phyloP scores from a whole-genome alignment of 2,329 filamentous ascomycete genomes.

The Cytospora mali region DNA sequence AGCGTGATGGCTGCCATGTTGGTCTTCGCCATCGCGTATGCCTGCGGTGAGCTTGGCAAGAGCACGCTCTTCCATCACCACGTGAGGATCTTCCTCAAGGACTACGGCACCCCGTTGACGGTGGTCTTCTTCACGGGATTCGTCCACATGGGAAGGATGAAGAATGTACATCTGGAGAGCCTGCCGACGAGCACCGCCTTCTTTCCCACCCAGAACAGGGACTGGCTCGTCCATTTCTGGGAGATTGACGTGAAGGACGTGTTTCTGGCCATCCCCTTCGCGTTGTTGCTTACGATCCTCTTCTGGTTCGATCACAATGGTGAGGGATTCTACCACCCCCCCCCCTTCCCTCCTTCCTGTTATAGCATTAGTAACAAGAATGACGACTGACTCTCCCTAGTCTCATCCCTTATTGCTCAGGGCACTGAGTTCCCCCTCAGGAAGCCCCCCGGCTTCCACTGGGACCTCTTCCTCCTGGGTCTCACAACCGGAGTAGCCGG shows the following conservation, averaged over 20 bases:
- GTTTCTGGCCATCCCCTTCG: conserved; percentile 87
- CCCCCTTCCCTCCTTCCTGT: too few relatives aligned
- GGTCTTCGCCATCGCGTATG: conserved; percentile 75
- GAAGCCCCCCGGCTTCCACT: conserved; percentile 83
- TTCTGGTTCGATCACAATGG: conserved; percentile 93
- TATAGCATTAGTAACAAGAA: neutral
- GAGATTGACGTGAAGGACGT: conserved; percentile 71
- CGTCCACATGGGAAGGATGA: conserved; percentile 83
- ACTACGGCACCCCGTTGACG: conserved; percentile 83
- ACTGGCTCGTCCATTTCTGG: conserved; percentile 84
- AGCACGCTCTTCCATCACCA: conserved; percentile 74
- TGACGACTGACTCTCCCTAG: conserved; percentile 42
- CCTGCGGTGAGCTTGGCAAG: conserved; percentile 70
- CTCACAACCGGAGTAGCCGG: conserved; percentile 76
- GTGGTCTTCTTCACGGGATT: conserved; percentile 90
- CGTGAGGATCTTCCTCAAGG: conserved; percentile 80
- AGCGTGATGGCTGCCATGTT: conserved; percentile 76
- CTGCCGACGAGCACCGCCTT: conserved; percentile 79
- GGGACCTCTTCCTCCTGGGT: conserved; percentile 81
- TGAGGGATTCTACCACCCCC: conserved; percentile 41
- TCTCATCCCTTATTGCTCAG: conserved; percentile 80
- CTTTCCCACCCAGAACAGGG: conserved; percentile 71
- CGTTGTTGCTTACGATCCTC: conserved; percentile 76
- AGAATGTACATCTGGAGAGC: conserved; percentile 66
- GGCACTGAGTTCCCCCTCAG: conserved; percentile 80